Base-by-base conservation (phyloP, 163 green algal species). In the Coccomyxa subellipsoidea region DNA sequence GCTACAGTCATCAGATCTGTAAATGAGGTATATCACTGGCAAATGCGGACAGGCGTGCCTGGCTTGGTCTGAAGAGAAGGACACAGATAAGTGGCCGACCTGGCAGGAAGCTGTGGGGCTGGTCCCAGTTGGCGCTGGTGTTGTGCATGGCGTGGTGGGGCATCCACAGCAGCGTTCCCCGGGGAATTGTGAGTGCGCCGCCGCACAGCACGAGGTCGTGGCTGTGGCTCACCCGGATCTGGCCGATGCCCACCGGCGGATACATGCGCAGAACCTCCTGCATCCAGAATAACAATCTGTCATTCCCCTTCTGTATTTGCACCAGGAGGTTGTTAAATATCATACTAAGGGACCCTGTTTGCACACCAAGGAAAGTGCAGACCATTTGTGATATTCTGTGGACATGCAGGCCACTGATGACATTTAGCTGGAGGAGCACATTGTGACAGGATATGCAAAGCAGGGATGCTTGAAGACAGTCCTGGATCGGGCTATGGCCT, bases 121-220 rank as follows among this genome's bases (percentile, higher is more conserved):
- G 7, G 38, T 85, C 80, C 84, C 84, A 87, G 36, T 85, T 87
- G 76, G 54, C 27, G 15, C 29, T 29, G 10, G 40, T 9, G 29
- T 84, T 88, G 34, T 84, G 80, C 59, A 85, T 72, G 54, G 73
- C 79, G 59, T 85, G 75, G 39, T 80, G 79, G 34, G 76, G 80
- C 9, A 86, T 76, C 84, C 84, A 88, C 39, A 88, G 23, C 32
- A 84, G 31, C 34, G 79, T 79, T 39, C 84, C 84, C 1, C 25
- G 36, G 18, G 84, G 84, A 25, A 88, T 54, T 69, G 29, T 23
- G 47, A 87, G 76, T 47, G 53, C 54, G 31, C 80, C 80, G 5
- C 72, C 72, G 0, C 27, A 76, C 59, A 87, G 54, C n/a, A 59
- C 47, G n/a, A 87, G 32, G 71, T 87, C 84, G 31, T 80, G 37